Percentiles rank a stretch among this genome's conserved stretches.
Conservation (phyloP, 768 basidiomycete species). For the Boletus sp. region DNA sequence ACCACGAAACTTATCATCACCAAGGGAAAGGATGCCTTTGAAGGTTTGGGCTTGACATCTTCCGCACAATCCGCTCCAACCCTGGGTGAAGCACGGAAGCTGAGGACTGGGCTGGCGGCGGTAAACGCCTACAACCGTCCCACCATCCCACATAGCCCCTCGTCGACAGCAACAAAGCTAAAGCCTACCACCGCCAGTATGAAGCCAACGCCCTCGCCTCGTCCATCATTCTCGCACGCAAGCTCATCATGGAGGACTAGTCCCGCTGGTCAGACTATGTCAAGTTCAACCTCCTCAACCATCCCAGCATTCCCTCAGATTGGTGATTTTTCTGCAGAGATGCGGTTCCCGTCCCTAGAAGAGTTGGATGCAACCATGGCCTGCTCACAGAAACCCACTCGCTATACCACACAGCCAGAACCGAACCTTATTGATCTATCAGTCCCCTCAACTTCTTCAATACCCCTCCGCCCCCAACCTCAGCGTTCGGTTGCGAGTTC, state of each 20-base stretch:
- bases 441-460: conserved; percentile 20
- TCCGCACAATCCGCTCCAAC: conserved; percentile 56
- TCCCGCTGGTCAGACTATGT: conserved; percentile 18
- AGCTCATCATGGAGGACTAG: conserved; percentile 19
- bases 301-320: conserved; percentile 33
- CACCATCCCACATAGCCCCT: conserved; percentile 10
- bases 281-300: conserved; percentile 38
- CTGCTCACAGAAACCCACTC: conserved; percentile 22
- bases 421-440: conserved; percentile 17
- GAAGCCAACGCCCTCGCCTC: conserved; percentile 31
- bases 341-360: conserved; percentile 85
- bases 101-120: conserved; percentile 65
- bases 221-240: conserved; percentile 17
- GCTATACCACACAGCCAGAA: conserved; percentile 18
- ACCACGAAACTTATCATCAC: conserved; percentile 29
- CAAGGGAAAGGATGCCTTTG: conserved; percentile 71
- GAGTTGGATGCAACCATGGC: conserved; percentile 63
- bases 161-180: conserved; percentile 14
- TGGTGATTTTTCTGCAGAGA: conserved; percentile 54
- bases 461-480: conserved; percentile 20
- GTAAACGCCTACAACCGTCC: conserved; percentile 39
- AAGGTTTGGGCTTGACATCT: conserved; percentile 58
- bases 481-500: conserved; percentile 16
- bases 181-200: conserved; percentile 16
- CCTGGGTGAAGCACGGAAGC: conserved; percentile 69